These are phyloP conservation scores for Perilla frutescens DNA, from an alignment of 257 asterid species.

Conservation along the genomic window DNA sequence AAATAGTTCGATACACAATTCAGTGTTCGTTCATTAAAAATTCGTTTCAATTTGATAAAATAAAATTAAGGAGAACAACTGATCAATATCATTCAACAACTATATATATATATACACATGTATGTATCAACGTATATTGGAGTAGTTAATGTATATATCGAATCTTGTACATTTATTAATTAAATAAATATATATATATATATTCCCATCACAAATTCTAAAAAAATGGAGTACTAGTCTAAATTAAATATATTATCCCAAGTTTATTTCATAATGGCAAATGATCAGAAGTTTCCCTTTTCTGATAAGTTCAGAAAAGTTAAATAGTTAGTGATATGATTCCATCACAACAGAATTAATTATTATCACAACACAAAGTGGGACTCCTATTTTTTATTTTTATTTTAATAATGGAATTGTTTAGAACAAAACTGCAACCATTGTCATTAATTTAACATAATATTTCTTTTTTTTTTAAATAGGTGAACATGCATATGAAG, in stretches of 20 bases:
- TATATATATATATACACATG: too few relatives aligned
- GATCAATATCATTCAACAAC: too few relatives aligned
- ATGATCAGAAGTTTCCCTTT: conserved; percentile 20
- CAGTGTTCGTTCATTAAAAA: too few relatives aligned
- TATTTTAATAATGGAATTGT: background rate
- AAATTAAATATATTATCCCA: background rate
- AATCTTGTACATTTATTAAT: too few relatives aligned
- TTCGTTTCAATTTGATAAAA: too few relatives aligned
- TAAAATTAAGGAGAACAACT: too few relatives aligned
- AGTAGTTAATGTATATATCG: too few relatives aligned
- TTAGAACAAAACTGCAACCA: conserved; percentile 5
- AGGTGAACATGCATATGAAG: background rate
- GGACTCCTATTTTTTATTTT: background rate
- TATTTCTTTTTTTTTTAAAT: background rate
- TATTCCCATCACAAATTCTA: too few relatives aligned
- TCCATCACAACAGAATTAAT: background rate
- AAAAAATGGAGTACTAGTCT: too few relatives aligned
- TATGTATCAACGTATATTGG: too few relatives aligned
- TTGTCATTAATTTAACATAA: background rate
- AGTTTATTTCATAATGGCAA: background rate
- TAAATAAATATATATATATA: too few relatives aligned
- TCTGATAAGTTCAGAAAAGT: conserved; percentile 24
- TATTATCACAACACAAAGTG: background rate
- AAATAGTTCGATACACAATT: too few relatives aligned
- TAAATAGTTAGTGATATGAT: conserved; percentile 23